Base-by-base conservation (phyloP, 2,329 filamentous ascomycete species). In the Penicillium sp. region DNA sequence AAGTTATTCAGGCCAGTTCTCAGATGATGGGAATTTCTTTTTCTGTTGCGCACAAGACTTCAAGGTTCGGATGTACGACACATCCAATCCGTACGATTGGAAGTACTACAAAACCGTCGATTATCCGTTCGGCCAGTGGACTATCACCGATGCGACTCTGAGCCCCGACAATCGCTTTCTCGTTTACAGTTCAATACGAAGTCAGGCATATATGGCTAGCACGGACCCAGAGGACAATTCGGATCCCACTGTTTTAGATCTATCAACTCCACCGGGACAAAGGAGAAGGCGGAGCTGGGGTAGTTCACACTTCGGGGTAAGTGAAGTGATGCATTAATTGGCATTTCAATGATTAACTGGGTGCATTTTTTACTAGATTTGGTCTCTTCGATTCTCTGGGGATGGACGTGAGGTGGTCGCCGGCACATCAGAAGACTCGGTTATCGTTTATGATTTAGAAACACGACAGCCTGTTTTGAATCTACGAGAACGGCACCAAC, bases 11-110 rank as follows among this genome's bases (percentile, higher is more conserved):
- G 94, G 94, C 1, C 93, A 97, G 69, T 99, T 97, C 71, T 96
- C 91, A 0, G 90, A 95, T 61, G 94, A 99, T 65, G 94, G 94
- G 27, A 96, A 96, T 72, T 97, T 97, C 77, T 97, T 97, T 77
- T 97, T 93, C 70, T 87, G 88, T 6, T 94, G 89, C 67, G 89
- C 88, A 10, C 91, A 97, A 72, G 92, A 97, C 73, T 96, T 96
- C 76, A 88, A 86, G 63, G 91, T 99, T 10, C 88, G 92, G 50
- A 92, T 99, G 90, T 99, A 97, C 74, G 93, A 97, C 72, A 97
- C 94, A 0, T 92, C 90, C 2, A 96, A 97, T 64, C 91, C 93
- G 0, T 96, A 94, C 73, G 84, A 91, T 61, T 99, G 94, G 94
- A 88, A 88, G 70, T 92, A 96, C 72, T 97, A 97, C 79, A 97